phyloP scores from a whole-genome alignment of 2,329 filamentous ascomycete genomes.

The Zopfia rhizophila region DNA sequence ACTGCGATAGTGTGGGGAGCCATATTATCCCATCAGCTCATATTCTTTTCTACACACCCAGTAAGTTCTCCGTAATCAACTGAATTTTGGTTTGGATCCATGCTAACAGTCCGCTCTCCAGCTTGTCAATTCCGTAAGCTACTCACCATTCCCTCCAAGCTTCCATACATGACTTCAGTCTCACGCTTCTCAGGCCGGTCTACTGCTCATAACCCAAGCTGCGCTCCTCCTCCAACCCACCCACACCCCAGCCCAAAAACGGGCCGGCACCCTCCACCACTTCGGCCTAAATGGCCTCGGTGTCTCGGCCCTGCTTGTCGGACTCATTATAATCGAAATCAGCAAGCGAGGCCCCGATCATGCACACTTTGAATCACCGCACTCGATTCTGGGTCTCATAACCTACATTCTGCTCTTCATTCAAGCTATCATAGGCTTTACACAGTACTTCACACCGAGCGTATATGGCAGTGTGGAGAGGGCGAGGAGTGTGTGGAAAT shows the following conservation, averaged over 20 bases:
- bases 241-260: conserved; percentile 78
- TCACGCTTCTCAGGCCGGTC: conserved; percentile 60
- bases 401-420: conserved; percentile 75
- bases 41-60: conserved; percentile 90
- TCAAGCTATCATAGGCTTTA: conserved; percentile 83
- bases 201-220: conserved; percentile 81
- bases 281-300: conserved; percentile 74
- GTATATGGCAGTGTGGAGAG: conserved; percentile 82
- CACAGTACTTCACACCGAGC: conserved; percentile 79
- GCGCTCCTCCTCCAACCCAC: conserved; percentile 91
- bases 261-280: conserved; percentile 71
- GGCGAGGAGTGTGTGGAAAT: conserved; percentile 89
- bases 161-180: conserved; percentile 20
- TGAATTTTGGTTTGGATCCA: conserved; percentile 4
- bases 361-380: conserved; percentile 80
- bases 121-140: conserved; percentile 62
- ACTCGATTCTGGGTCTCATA: conserved; percentile 83
- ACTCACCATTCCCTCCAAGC: conserved; percentile 14
- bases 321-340: conserved; percentile 77
- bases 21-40: conserved; percentile 75
- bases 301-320: conserved; percentile 69
- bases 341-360: conserved; percentile 80
- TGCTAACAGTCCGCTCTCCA: conserved; percentile 34
- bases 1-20: conserved; percentile 79
- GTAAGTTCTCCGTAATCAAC: conserved; percentile 61